Percentiles rank a stretch among this genome's conserved stretches.
Conservation (phyloP, 805 yeast species). For the Candida maesae region DNA sequence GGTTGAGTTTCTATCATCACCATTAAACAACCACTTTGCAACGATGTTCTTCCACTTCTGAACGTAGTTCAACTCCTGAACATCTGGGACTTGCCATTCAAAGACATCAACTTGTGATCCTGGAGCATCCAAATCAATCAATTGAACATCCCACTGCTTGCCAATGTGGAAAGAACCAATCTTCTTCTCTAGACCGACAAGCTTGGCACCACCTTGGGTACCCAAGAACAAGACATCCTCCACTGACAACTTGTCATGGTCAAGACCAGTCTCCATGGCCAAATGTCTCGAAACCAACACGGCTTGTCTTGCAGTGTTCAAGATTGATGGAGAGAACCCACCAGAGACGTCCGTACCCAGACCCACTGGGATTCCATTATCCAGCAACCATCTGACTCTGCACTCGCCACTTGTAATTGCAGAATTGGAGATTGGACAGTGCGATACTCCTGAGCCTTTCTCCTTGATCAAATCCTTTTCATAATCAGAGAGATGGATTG, state of each 20-base stretch:
- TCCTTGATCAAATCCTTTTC: slow-evolving; percentile 58
- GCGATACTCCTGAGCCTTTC: slow-evolving; percentile 70
- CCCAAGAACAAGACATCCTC: slow-evolving; percentile 76
- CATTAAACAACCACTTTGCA: slow-evolving; percentile 89
- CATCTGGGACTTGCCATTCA: slow-evolving; percentile 58
- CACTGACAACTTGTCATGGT: slow-evolving; percentile 50
- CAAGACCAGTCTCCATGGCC: slow-evolving; percentile 50
- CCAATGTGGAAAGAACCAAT: slow-evolving; percentile 76
- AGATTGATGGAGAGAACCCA: slow-evolving; percentile 64
- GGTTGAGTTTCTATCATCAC: slow-evolving; percentile 86
- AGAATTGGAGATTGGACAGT: slow-evolving; percentile 91
- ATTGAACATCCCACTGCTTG: slow-evolving; percentile 79
- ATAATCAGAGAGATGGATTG: slow-evolving; percentile 63
- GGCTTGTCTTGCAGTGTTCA: slow-evolving; percentile 67
- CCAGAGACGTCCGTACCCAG: slow-evolving; percentile 81
- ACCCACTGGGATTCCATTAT: slow-evolving; percentile 68
- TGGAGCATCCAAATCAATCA: slow-evolving; percentile 54
- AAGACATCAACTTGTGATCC: slow-evolving; percentile 71
- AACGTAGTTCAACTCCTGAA: slow-evolving; percentile 26
- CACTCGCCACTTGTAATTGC: slow-evolving; percentile 90
- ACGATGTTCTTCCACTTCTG: slow-evolving; percentile 51
- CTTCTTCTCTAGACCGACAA: slow-evolving; percentile 50
- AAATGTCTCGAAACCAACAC: slow-evolving; percentile 66
- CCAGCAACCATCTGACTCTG: slow-evolving; percentile 64
- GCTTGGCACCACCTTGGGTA: slow-evolving; percentile 86